These are phyloP conservation scores for Eutypa lata DNA, from an alignment of 2,329 filamentous ascomycete species.

Conservation along the genomic window DNA sequence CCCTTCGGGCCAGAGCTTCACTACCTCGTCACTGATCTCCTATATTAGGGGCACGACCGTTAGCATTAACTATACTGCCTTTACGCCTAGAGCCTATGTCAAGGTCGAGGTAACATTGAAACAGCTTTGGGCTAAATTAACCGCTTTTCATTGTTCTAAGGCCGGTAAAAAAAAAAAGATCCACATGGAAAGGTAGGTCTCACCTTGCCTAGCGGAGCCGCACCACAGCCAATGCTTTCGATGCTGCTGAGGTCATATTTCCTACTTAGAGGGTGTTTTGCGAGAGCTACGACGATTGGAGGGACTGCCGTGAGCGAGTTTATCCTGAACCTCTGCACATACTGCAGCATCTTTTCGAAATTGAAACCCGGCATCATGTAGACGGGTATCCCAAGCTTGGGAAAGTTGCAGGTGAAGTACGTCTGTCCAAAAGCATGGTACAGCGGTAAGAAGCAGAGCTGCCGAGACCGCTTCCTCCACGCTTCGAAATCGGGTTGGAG, in stretches of 20 bases:
- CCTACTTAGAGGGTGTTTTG: constrained; percentile 65
- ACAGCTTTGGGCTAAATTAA: background rate
- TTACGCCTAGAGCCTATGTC: too few species aligned
- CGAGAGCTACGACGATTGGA: constrained; percentile 69
- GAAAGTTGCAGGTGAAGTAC: constrained; percentile 60
- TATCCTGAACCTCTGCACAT: constrained; percentile 66
- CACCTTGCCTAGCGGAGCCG: constrained; percentile 58
- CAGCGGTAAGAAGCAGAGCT: constrained; percentile 71
- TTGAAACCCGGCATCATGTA: constrained; percentile 81
- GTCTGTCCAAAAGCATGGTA: constrained; percentile 75
- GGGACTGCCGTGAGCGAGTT: constrained; percentile 67
- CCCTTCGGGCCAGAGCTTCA: constrained; percentile 48
- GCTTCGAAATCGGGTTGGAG: constrained; percentile 47
- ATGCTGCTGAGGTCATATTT: constrained; percentile 69
- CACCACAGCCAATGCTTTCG: constrained; percentile 58
- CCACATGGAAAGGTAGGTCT: background rate
- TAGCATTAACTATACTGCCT: background rate
- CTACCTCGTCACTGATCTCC: constrained; percentile 57
- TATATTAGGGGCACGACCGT: background rate
- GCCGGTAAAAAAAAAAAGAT: too few species aligned
- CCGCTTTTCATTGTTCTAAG: background rate
- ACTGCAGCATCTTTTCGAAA: constrained; percentile 66
- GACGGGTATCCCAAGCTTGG: constrained; percentile 58
- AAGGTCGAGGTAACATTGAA: background rate
- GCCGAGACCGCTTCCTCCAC: constrained; percentile 34